These are phyloP conservation scores for Penicillium simplicissimum DNA, from an alignment of 495 filamentous ascomycete genomes.

Conservation along the genomic window DNA sequence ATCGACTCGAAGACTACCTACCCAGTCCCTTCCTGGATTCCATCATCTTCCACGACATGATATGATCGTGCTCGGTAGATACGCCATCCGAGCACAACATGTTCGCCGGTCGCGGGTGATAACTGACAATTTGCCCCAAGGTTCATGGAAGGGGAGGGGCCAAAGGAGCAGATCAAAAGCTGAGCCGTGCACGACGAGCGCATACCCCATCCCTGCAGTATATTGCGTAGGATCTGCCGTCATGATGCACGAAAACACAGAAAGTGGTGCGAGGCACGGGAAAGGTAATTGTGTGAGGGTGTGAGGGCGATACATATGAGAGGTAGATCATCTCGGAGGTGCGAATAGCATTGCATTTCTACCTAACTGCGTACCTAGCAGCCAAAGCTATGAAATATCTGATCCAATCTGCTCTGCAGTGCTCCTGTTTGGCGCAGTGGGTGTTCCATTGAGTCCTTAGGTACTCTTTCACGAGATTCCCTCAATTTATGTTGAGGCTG, in stretches of 20 bases:
- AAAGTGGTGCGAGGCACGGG: background rate
- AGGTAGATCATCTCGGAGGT: constrained; percentile 3
- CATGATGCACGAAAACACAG: constrained; percentile 6
- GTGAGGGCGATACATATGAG: background rate
- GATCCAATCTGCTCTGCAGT: background rate
- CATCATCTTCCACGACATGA: background rate
- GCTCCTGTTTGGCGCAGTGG: background rate
- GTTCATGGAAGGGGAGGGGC: background rate
- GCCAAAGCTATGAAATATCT: background rate
- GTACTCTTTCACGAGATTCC: too few relatives aligned
- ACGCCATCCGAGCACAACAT: background rate
- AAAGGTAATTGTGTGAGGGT: background rate
- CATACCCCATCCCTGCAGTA: constrained; percentile 4
- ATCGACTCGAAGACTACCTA: background rate
- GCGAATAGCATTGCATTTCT: background rate
- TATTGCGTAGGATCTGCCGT: constrained; percentile 16
- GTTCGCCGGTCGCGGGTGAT: background rate
- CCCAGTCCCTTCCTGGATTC: background rate
- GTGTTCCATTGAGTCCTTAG: background rate
- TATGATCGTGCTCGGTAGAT: background rate
- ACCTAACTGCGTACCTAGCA: background rate
- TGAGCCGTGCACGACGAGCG: constrained; percentile 22
- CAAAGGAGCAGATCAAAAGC: constrained; percentile 18
- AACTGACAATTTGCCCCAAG: background rate
- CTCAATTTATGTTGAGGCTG: too few relatives aligned